Conservation (phyloP, 179 eudicot genomes). For the Camellia oleifera region DNA sequence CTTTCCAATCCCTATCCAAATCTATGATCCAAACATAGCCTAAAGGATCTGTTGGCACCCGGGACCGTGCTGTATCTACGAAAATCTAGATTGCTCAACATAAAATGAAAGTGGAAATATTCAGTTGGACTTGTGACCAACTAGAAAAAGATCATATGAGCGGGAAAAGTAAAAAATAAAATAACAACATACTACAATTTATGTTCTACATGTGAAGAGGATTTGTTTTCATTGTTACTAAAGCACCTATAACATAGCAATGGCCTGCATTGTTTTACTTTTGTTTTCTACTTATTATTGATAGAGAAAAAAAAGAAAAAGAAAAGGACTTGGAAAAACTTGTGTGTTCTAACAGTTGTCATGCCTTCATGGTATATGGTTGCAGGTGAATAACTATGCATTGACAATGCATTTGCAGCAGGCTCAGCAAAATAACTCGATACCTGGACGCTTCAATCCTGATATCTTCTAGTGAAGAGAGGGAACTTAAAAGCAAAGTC, state of each 20-base stretch:
- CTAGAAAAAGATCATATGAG: background rate
- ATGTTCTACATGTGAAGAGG: background rate
- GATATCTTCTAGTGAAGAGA: constrained; percentile 20
- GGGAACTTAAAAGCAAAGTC: background rate
- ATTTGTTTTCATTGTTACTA: background rate
- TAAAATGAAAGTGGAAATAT: background rate
- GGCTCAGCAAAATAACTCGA: constrained; percentile 23
- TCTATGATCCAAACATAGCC: no score
- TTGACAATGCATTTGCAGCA: constrained; percentile 26
- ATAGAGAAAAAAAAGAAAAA: no score
- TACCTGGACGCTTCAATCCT: constrained; percentile 23
- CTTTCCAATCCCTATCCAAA: no score
- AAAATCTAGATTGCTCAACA: background rate
- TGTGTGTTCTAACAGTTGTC: background rate
- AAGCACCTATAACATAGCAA: background rate
- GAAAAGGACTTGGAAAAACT: no score
- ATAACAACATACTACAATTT: background rate
- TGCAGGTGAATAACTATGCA: constrained; percentile 32
- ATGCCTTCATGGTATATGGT: background rate
- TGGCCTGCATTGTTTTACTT: background rate
- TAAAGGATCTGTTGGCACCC: background rate
- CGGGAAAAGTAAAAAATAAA: background rate
- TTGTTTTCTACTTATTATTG: background rate
- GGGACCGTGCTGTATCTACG: background rate
- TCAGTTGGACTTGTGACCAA: background rate